A percentile compares a stretch with the other conserved stretches of the same genome.
These are phyloP conservation scores for Penicillium waksmanii DNA, from an alignment of 495 filamentous ascomycete genomes.

Conservation along the genomic window DNA sequence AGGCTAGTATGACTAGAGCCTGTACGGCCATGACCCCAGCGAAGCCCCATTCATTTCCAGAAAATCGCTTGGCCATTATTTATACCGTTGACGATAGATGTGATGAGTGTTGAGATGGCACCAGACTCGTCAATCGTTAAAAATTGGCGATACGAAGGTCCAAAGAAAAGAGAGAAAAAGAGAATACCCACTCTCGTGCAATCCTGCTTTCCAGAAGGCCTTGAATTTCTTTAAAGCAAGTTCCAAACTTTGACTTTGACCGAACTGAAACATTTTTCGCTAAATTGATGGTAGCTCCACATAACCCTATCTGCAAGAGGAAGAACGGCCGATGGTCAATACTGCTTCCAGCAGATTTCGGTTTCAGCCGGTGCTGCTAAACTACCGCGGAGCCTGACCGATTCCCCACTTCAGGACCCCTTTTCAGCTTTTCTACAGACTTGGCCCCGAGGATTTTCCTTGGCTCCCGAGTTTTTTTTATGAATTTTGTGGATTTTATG, in stretches of 20 bases:
- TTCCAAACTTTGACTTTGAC: neutral
- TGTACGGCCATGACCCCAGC: slow-evolving; percentile 19
- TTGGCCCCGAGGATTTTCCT: neutral
- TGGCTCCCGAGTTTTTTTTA: neutral
- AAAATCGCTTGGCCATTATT: neutral
- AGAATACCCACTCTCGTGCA: neutral
- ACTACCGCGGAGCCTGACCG: neutral
- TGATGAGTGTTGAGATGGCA: neutral
- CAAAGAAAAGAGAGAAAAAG: neutral
- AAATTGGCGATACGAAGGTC: neutral
- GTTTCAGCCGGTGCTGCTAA: neutral
- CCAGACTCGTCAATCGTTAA: neutral
- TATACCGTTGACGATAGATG: neutral
- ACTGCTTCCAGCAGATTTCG: neutral
- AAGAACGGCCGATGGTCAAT: neutral
- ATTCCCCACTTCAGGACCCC: neutral
- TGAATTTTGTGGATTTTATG: neutral
- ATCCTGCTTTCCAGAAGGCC: neutral
- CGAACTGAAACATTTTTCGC: slow-evolving; percentile 1
- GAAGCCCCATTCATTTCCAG: slow-evolving; percentile 20
- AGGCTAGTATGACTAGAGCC: slow-evolving; percentile 14
- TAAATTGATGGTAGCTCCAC: neutral
- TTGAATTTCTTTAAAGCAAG: neutral
- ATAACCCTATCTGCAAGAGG: neutral
- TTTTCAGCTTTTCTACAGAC: neutral